Base-by-base conservation (phyloP, 257 asterid genomes). In the Anisodus acutangulus region DNA sequence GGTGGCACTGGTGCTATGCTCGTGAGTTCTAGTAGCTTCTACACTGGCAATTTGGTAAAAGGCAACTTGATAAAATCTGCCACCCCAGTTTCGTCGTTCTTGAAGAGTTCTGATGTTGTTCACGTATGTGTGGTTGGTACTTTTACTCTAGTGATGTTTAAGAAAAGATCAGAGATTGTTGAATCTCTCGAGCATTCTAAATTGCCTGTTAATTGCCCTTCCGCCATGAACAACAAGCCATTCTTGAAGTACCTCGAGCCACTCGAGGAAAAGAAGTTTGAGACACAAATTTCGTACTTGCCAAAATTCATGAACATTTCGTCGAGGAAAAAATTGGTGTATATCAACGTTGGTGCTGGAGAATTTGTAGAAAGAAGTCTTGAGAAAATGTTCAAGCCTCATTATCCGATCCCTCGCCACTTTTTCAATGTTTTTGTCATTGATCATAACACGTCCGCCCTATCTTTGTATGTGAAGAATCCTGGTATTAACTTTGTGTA, bases 1-100 rank as follows among this genome's bases (percentile, higher is more conserved):
- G 98, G 98, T 55, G 98, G 99, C 85, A 84, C 76, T 0, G 99
- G 99, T 10, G 94, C 93, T 45, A 81, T 93, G 91, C 95, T 96
- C 41, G 90, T 93, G 1, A 89, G 95, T 8, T 66, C 89, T 51
- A 91, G 79, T 12, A 76, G 86, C 66, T 84, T 88, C 69, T 85
- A 92, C 87, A 53, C 90, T 0, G 92, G 93, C 31, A 89, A 91
- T 81, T 68, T 91, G 62, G 26, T 74, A 5, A 49, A 49, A 51
- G 92, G 93, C 51, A 88, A 91, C 84, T 68, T 91, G 86, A 86
- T 93, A 12, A 85, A 90, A 84, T 89, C 94, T 68, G 92, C 90
- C 45, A 85, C 89, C 6, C 88, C 91, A 22, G 79, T 88, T 63
- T 89, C 90, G 0, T 90, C 91, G 1, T 92, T 93, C 91, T 88